These are phyloP conservation scores for Fusarium metavorans DNA, from an alignment of 2,329 filamentous ascomycete genomes.

Conservation along the genomic window DNA sequence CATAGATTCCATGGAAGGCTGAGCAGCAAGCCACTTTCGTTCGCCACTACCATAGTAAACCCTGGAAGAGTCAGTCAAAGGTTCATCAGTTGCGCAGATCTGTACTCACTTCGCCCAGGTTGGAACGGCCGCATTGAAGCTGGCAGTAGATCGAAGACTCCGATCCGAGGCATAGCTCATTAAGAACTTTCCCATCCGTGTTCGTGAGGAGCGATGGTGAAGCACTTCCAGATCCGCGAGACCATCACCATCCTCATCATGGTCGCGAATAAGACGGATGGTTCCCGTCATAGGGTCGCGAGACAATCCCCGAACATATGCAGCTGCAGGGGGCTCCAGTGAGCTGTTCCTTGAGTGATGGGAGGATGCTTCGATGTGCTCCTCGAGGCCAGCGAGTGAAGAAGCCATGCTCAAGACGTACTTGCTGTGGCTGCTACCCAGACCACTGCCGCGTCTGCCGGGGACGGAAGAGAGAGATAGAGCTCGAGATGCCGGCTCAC, in stretches of 20 bases:
- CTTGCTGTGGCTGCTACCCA: constrained; percentile 63
- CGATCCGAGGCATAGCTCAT: constrained; percentile 63
- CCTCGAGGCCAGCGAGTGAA: constrained; percentile 60
- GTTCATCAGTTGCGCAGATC: neutral
- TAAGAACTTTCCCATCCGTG: constrained; percentile 64
- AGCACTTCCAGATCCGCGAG: constrained; percentile 69
- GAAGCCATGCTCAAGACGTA: constrained; percentile 70
- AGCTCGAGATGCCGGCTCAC: constrained; percentile 62
- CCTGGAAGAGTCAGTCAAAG: constrained; percentile 49
- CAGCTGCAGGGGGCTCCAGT: constrained; percentile 62
- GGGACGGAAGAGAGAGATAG: constrained; percentile 57
- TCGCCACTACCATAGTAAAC: constrained; percentile 79
- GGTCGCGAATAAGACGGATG: constrained; percentile 63
- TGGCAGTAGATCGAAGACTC: constrained; percentile 64
- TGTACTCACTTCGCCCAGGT: constrained; percentile 64
- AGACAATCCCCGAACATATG: constrained; percentile 54
- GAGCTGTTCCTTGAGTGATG: constrained; percentile 59
- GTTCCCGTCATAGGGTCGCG: constrained; percentile 52
- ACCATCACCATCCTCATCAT: constrained; percentile 74
- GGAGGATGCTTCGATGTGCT: constrained; percentile 49
- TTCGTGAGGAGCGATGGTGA: constrained; percentile 65
- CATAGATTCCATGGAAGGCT: constrained; percentile 59
- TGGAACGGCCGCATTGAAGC: constrained; percentile 62
- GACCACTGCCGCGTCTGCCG: constrained; percentile 63
- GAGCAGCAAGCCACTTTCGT: constrained; percentile 62